Percentiles rank a stretch among this genome's conserved stretches.
These are phyloP conservation scores for Parmales sp. DNA, from an alignment of 108 stramenopile genomes.

Conservation along the genomic window DNA sequence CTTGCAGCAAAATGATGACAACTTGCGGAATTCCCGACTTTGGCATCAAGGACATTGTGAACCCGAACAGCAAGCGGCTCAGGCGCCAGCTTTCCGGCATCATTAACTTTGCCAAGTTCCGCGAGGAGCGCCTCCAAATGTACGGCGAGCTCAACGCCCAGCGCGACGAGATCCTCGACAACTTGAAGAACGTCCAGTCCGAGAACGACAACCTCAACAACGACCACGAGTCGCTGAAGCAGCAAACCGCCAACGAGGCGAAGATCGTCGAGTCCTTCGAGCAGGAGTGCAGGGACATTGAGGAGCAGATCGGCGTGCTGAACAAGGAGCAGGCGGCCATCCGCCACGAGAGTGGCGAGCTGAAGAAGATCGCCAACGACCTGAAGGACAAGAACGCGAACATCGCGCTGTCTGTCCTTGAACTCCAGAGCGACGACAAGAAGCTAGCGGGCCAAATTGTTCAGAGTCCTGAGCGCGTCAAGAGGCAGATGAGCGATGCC, in stretches of 20 bases:
- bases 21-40: conserved; percentile 74
- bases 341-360: conserved; percentile 56
- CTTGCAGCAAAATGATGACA: conserved; percentile 62
- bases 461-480: conserved; percentile 50
- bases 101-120: conserved; percentile 88
- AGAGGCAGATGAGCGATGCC: conserved; percentile 22
- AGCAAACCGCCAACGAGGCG: not conserved
- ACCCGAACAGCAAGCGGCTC: conserved; percentile 60
- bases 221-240: not conserved
- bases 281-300: conserved; percentile 65
- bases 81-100: conserved; percentile 74
- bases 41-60: conserved; percentile 67
- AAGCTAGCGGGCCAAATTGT: conserved; percentile 44
- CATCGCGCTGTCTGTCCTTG: conserved; percentile 53
- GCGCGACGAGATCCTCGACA: conserved; percentile 45
- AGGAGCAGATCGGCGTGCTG: conserved; percentile 59
- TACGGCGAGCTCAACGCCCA: conserved; percentile 50
- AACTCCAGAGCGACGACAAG: conserved; percentile 17
- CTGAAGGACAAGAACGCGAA: conserved; percentile 68
- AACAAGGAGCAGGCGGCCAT: conserved; percentile 66
- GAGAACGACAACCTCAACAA: conserved; percentile 45
- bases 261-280: conserved; percentile 36
- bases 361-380: conserved; percentile 64
- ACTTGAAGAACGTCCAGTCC: conserved; percentile 50
- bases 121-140: conserved; percentile 69